Evolutionary conservation across 129 eudicot species (phyloP), one percentile per base, ranked within the genome.

Genomic region (Centrapalus pauciflorus): DNA sequence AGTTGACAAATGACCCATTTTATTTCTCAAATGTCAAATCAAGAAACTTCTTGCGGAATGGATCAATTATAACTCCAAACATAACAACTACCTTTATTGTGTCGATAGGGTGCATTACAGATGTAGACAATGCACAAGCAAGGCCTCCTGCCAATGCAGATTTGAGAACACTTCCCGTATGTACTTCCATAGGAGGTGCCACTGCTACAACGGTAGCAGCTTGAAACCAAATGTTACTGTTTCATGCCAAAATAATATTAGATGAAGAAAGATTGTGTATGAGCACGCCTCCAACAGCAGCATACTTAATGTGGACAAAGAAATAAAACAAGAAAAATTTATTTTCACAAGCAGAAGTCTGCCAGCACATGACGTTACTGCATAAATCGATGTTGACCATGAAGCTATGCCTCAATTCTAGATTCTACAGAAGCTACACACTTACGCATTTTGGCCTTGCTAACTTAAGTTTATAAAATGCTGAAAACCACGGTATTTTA

Each of bases 171-270:
- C 83, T 93, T 72, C 92, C 90, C 23, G 96, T 70, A 34, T 90
- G 89, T 55, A 88, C 76, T 80, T 80, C 96, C 19, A 89, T 91
- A 40, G 98, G 89, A 12, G 94, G 96, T 52, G 98, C 83, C 75
- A 92, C 96, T 48, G 96, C 95, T 64, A 85, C 97, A 24, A 91
- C 99, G 6, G 96, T 93, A 55, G 98, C 98, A 67, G 98, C 96
- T 76, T 88, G 95, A 80, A 93, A 93, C 96, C 96, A 85, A 48
- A 88, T 79, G 74, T 82, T 88, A 81, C 98, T 90, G 82, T 35
- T 64, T 26, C 9, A 46, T 13, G 50, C 11, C 32, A n/a, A 17
- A 30, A 50, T 24, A 16, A 8, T 11, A 48, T 30, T 17, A 30
- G 13, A 34, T 27, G 21, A 21, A 58, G 55, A 19, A 0, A 25